phyloP scores from a whole-genome alignment of 2,329 filamentous ascomycete genomes.

The Venturia asperata region DNA sequence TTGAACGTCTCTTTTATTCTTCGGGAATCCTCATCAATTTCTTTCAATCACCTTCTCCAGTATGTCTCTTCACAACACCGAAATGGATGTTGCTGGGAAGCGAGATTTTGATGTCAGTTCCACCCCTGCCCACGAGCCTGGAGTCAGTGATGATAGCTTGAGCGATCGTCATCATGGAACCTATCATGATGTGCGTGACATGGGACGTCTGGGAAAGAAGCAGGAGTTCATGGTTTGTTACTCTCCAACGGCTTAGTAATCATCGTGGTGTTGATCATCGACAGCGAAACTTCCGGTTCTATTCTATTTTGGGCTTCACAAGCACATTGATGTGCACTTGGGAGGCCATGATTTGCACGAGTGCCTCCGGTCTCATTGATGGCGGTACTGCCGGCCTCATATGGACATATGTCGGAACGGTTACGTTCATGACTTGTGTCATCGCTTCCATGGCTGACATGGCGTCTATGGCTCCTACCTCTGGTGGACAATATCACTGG shows the following conservation, averaged over 20 bases:
- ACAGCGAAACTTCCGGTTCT: slow-evolving; percentile 21
- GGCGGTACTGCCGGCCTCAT: slow-evolving; percentile 20
- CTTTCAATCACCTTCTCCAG: not conserved
- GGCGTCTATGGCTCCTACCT: slow-evolving; percentile 21
- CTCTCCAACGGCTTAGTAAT: not conserved
- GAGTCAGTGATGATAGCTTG: slow-evolving; percentile 15
- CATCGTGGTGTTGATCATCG: not conserved
- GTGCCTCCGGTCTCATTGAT: slow-evolving; percentile 19
- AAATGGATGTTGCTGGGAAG: not conserved
- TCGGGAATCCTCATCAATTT: not conserved
- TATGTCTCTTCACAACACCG: not conserved
- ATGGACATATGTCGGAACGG: slow-evolving; percentile 17
- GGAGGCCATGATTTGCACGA: slow-evolving; percentile 18
- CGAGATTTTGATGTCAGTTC: slow-evolving; percentile 12
- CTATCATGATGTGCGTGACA: slow-evolving; percentile 19
- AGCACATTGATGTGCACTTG: slow-evolving; percentile 20
- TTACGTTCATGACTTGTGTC: slow-evolving; percentile 12
- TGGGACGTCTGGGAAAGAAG: slow-evolving; percentile 19
- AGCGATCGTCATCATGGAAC: slow-evolving; percentile 18
- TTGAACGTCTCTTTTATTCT: not conserved
- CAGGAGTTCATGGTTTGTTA: slow-evolving; percentile 19
- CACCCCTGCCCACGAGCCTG: slow-evolving; percentile 12
- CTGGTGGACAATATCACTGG: slow-evolving; percentile 36
- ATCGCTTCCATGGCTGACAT: slow-evolving; percentile 22
- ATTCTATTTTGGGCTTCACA: slow-evolving; percentile 21